phyloP scores from a whole-genome alignment of 169 alveolate species.

The Plasmodium reichenowi region DNA sequence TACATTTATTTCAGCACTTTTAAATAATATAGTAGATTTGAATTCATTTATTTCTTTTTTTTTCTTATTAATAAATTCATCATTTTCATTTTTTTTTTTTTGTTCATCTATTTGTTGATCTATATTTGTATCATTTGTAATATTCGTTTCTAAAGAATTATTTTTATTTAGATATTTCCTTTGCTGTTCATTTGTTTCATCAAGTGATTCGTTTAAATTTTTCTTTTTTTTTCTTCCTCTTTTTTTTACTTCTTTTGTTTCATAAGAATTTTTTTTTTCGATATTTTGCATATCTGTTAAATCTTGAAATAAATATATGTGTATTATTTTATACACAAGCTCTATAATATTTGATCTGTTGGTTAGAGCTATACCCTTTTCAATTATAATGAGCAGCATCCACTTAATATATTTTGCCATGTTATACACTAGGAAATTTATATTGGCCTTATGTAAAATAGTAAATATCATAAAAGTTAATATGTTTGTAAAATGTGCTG shows the following conservation, averaged over 20 bases:
- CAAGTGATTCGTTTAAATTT: neutral
- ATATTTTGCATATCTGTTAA: slow-evolving; percentile 8
- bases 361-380: slow-evolving; percentile 75
- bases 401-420: slow-evolving; percentile 82
- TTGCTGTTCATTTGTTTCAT: slow-evolving; percentile 8
- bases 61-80: neutral
- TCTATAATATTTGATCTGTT: slow-evolving; percentile 54
- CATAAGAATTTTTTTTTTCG: neutral
- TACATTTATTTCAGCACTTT: slow-evolving; percentile 35
- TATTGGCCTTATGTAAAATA: slow-evolving; percentile 78
- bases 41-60: neutral
- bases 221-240: slow-evolving; percentile 57
- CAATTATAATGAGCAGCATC: slow-evolving; percentile 80
- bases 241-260: slow-evolving; percentile 44
- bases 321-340: slow-evolving; percentile 30
- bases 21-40: slow-evolving; percentile 25
- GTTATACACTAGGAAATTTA: slow-evolving; percentile 66
- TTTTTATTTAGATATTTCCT: slow-evolving; percentile 2
- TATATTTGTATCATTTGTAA: slow-evolving; percentile 11
- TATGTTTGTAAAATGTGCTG: slow-evolving; percentile 77
- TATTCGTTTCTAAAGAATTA: neutral
- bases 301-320: slow-evolving; percentile 57
- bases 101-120: slow-evolving; percentile 1
- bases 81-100: neutral
- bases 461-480: slow-evolving; percentile 80